A percentile compares a stretch with the other conserved stretches of the same genome.
These are phyloP conservation scores for Trypanosoma grayi DNA, from an alignment of 208 protist species.

Conservation along the genomic window DNA sequence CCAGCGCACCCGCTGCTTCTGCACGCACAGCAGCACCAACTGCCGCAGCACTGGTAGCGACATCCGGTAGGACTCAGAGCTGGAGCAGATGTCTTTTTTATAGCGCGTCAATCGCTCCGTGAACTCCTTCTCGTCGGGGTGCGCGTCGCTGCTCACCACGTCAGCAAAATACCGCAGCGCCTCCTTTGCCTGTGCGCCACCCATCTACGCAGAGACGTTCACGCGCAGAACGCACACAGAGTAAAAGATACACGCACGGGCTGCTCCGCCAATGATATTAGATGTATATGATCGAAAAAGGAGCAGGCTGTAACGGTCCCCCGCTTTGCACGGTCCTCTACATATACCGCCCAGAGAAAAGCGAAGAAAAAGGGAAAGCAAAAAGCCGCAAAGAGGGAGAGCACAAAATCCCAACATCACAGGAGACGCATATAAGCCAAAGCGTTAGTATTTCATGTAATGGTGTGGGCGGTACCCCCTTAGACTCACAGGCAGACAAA, in stretches of 20 bases:
- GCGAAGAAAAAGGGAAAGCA: too few relatives aligned
- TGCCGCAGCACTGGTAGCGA: constrained; percentile 39
- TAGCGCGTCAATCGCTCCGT: constrained; percentile 28
- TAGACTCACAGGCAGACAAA: too few relatives aligned
- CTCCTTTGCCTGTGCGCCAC: constrained; percentile 40
- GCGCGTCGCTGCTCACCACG: constrained; percentile 19
- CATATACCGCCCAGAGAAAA: background rate
- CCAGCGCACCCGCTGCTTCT: constrained; percentile 49
- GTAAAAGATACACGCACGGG: background rate
- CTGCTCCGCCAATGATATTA: background rate
- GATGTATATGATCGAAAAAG: constrained; percentile 4
- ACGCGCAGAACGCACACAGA: constrained; percentile 31
- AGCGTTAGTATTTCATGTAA: too few relatives aligned
- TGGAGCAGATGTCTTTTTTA: constrained; percentile 39
- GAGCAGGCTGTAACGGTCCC: background rate
- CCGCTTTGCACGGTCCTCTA: too few relatives aligned
- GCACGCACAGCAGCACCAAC: constrained; percentile 20
- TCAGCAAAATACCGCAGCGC: constrained; percentile 43
- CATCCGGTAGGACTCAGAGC: constrained; percentile 41
- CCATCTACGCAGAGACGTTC: constrained; percentile 29
- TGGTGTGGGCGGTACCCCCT: too few relatives aligned
- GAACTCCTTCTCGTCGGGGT: constrained; percentile 44
- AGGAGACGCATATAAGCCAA: background rate
- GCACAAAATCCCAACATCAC: constrained; percentile 2
- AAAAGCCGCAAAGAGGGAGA: background rate